Conservation (phyloP, 2,329 filamentous ascomycete species). For the Aphanocladium album region DNA sequence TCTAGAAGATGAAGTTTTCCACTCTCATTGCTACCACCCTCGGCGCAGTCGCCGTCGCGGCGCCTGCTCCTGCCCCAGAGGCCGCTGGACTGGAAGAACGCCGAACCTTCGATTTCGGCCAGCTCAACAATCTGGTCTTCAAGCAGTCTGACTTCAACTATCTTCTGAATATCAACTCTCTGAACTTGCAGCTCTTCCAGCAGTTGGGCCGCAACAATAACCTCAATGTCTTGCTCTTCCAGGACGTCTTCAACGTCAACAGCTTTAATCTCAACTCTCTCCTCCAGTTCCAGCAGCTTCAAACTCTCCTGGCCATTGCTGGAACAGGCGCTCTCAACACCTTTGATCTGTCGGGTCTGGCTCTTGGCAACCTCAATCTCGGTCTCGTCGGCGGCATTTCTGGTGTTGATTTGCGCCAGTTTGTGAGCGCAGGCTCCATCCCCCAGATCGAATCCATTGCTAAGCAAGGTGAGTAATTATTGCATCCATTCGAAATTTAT, state of each 20-base stretch:
- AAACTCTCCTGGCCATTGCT: constrained; percentile 31
- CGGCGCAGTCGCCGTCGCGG: constrained; percentile 40
- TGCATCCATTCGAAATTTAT: not conserved
- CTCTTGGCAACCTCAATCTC: constrained; percentile 24
- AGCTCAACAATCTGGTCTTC: constrained; percentile 37
- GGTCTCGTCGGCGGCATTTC: constrained; percentile 25
- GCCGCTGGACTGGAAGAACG: constrained; percentile 32
- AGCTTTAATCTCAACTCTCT: constrained; percentile 36
- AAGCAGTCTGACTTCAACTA: constrained; percentile 38
- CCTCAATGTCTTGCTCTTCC: constrained; percentile 40
- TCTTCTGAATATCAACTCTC: constrained; percentile 41
- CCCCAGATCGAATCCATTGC: constrained; percentile 26
- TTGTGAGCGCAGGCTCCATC: constrained; percentile 23
- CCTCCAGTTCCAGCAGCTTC: constrained; percentile 37
- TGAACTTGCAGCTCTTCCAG: constrained; percentile 40
- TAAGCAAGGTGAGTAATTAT: constrained; percentile 18
- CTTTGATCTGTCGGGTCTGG: constrained; percentile 24
- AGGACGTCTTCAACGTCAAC: constrained; percentile 35
- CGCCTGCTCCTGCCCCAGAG: constrained; percentile 30
- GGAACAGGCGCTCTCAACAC: constrained; percentile 25
- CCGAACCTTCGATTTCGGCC: constrained; percentile 33
- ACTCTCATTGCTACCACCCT: constrained; percentile 40
- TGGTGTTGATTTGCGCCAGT: constrained; percentile 24
- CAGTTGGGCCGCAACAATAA: constrained; percentile 36
- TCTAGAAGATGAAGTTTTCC: constrained; percentile 40